Evolutionary conservation across 495 filamentous ascomycete genomes (phyloP), one percentile per base, ranked within the genome.

Genomic region (Neohortaea acidophila): DNA sequence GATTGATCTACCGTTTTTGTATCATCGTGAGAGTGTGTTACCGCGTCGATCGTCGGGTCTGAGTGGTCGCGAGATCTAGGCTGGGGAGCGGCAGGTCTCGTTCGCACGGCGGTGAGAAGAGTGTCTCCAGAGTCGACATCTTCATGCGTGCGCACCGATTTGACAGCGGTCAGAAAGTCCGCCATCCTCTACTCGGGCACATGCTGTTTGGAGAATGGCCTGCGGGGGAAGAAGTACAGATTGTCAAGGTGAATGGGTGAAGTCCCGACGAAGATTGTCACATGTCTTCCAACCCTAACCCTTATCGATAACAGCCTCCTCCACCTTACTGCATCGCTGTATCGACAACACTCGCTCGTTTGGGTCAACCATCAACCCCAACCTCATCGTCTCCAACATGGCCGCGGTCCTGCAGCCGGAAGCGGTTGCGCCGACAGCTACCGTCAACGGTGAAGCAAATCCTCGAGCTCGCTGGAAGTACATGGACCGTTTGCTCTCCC

Each of bases 401-500:
- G 41, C 45, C 5, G 36, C 41, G 10, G 40, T 23, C 2, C 14
- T 40, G 30, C 31, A 41, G 19, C 17, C 39, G 6, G 40, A 39
- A 31, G 41, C 3, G 2, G 29, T 17, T 1, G 21, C 30, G 9
- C 34, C 17, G 5, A n/a, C n/a, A n/a, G n/a, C n/a, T n/a, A 29
- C 41, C 10, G 12, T 32, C 22, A 40, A 48, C 32, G 41, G 41
- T 22, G 20, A 26, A n/a, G 38, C 9, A 5, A 10, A 19, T 14
- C 23, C 42, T 24, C 49, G 55, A 24, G 52, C 45, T 40, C 43
- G 27, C 43, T 51, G 56, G 55, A 74, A 69, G 60, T 73, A 89
- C 54, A 72, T 96, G 28, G 72, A 94, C 51, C 73, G 68, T 26
- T 72, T 93, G 38, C 66, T 92, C 13, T 74, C 61, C 37, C 78